These are phyloP conservation scores for Cymbopogon flexuosus DNA, from an alignment of 202 grass and related monocot species.

Conservation along the genomic window DNA sequence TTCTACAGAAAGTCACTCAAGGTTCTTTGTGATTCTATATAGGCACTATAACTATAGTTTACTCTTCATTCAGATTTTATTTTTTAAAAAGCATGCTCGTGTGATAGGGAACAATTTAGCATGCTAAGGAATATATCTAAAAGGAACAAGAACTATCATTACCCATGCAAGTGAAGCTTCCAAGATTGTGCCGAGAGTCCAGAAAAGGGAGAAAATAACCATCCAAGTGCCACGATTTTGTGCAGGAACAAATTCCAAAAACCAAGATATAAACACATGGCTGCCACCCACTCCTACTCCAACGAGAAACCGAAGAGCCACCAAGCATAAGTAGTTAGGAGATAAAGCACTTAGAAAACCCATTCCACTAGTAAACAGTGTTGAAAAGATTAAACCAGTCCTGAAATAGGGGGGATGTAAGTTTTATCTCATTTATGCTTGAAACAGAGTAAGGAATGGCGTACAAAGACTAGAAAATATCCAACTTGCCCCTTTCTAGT, in stretches of 20 bases:
- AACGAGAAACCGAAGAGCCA: conserved; percentile 67
- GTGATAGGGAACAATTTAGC: not conserved
- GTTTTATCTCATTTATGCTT: conserved; percentile 15
- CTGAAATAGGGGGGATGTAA: conserved; percentile 52
- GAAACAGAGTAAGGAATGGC: not conserved
- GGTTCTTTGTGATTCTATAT: not conserved
- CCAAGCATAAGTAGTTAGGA: conserved; percentile 67
- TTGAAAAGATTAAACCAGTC: conserved; percentile 77
- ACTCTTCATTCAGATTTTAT: not conserved
- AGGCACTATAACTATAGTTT: not conserved
- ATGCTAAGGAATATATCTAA: not conserved
- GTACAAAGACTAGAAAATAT: not conserved
- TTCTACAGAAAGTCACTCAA: not conserved
- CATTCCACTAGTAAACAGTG: conserved; percentile 54
- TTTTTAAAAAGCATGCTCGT: not conserved
- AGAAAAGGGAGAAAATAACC: conserved; percentile 58
- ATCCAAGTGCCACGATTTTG: conserved; percentile 78
- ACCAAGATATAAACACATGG: conserved; percentile 76
- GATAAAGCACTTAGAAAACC: conserved; percentile 71
- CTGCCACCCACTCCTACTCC: conserved; percentile 72
- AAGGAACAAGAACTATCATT: conserved; percentile 30
- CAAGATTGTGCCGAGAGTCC: conserved; percentile 73
- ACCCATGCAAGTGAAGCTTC: conserved; percentile 91
- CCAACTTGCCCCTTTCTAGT: not conserved
- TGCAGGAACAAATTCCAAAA: conserved; percentile 88